These are phyloP conservation scores for Ogataea ramenticola DNA, from an alignment of 805 yeast genomes.

Conservation along the genomic window DNA sequence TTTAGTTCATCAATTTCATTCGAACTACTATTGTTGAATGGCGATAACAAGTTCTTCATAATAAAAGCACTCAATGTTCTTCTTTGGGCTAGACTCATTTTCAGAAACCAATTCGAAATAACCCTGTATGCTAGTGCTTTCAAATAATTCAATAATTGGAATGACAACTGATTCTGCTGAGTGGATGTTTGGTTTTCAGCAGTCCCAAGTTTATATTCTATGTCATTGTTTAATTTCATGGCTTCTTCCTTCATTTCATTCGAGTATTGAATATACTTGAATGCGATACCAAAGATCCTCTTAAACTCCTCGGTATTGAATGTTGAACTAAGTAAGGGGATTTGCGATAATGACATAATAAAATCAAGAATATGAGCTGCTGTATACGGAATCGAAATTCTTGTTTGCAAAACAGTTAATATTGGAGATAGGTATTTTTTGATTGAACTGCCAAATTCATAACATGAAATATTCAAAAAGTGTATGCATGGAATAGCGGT, in stretches of 20 bases:
- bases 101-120: conserved; percentile 64
- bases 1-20: conserved; percentile 41
- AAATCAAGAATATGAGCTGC: conserved; percentile 74
- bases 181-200: conserved; percentile 54
- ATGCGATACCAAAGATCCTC: conserved; percentile 76
- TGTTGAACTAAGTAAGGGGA: conserved; percentile 61
- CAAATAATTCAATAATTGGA: conserved; percentile 52
- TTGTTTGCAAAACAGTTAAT: conserved; percentile 64
- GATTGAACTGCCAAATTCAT: conserved; percentile 69
- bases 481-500: conserved; percentile 76
- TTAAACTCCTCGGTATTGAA: conserved; percentile 73
- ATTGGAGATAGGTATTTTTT: conserved; percentile 64
- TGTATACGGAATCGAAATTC: conserved; percentile 62
- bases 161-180: conserved; percentile 31
- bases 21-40: conserved; percentile 18
- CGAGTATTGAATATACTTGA: conserved; percentile 69
- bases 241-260: conserved; percentile 31
- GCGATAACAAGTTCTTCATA: conserved; percentile 42
- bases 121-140: conserved; percentile 59
- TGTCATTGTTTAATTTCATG: conserved; percentile 12
- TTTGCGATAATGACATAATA: conserved; percentile 53
- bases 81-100: conserved; percentile 53
- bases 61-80: conserved; percentile 55
- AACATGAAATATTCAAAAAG: conserved; percentile 68
- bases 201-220: conserved; percentile 17